Evolutionary conservation across 495 filamentous ascomycete genomes (phyloP), one percentile per base, ranked within the genome.

Genomic region (Penicillium bialowiezense): DNA sequence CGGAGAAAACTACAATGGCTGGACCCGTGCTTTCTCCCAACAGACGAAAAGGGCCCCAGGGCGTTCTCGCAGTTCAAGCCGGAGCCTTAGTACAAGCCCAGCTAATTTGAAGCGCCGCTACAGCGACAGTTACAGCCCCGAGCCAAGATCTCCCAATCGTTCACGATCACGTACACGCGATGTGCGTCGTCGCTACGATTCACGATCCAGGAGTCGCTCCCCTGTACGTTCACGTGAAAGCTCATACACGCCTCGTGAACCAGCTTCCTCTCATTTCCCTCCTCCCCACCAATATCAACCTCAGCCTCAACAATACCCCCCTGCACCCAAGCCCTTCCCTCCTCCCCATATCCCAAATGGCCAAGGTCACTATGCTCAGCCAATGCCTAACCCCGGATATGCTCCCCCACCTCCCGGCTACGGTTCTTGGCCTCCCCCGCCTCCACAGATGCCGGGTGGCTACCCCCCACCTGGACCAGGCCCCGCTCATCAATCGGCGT

Each of bases 1-100:
- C n/a, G 82, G 83, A 7, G 83, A 92, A 26, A 84, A 82, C 7
- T 95, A 95, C 59, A 93, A 93, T 60, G 90, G 89, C 31, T 96
- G 90, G 90, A 90, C 87, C 12, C 80, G 77, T 36, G 67, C 71
- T 7, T 96, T 95, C 54, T 95, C 89, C 68, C 76, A 88, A 54
- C 84, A 85, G 51, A 95, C 92, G 87, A 88, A 84, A 61, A 78
- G 77, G 47, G 73, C 74, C 40, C 70, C 61, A 8, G 60, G 52
- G 21, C 46, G 44, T 26, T 56, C 55, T 26, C 47, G 49, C 37
- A 51, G 66, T 41, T 53, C 58, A 19, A 64, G 55, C 19, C 54
- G 62, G 10, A 69, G 65, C 41, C 61, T 59, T 9, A 75, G 71
- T 50, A 48, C 63, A 42, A 68, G 65, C 38, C 56, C 62, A 26